These are phyloP conservation scores for Leucocoprinus leucothites DNA, from an alignment of 768 basidiomycete species.

Conservation along the genomic window DNA sequence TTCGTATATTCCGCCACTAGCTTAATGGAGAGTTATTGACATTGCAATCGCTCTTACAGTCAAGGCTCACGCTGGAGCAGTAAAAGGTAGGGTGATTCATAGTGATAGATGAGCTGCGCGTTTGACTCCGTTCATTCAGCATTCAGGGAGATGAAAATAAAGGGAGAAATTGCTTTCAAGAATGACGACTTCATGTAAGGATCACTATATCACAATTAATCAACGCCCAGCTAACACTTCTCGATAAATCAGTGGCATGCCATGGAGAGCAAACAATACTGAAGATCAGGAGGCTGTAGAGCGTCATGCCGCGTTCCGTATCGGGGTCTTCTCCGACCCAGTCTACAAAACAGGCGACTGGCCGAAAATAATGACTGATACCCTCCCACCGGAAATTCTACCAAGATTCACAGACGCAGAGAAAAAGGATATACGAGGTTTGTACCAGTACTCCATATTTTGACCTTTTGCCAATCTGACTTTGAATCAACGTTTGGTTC, in stretches of 20 bases:
- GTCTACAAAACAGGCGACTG: conserved; percentile 50
- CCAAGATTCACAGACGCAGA: conserved; percentile 47
- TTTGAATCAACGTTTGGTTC: too few species aligned
- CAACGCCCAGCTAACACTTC: not conserved
- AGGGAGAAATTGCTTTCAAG: conserved; percentile 53
- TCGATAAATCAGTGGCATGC: conserved; percentile 32
- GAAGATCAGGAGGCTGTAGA: conserved; percentile 44
- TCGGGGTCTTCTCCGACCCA: conserved; percentile 49
- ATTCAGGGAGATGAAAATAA: conserved; percentile 44
- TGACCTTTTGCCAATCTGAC: too few species aligned
- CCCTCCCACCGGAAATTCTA: conserved; percentile 40
- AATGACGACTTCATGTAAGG: conserved; percentile 48
- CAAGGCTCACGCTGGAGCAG: conserved; percentile 47
- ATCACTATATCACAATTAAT: too few species aligned
- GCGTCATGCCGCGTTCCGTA: conserved; percentile 47
- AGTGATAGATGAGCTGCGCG: too few species aligned
- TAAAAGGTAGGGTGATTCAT: too few species aligned
- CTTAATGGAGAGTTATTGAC: not conserved
- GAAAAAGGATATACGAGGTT: conserved; percentile 39
- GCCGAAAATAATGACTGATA: conserved; percentile 48
- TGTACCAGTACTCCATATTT: too few species aligned
- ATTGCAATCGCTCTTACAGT: conserved; percentile 23
- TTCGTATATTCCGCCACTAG: conserved; percentile 18
- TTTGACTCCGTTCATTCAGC: conserved; percentile 20
- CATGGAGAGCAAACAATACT: conserved; percentile 41